Percentiles rank a stretch among this genome's conserved stretches.
These are phyloP conservation scores for Clonostachys sp. DNA, from an alignment of 2,329 filamentous ascomycete genomes.

Conservation along the genomic window DNA sequence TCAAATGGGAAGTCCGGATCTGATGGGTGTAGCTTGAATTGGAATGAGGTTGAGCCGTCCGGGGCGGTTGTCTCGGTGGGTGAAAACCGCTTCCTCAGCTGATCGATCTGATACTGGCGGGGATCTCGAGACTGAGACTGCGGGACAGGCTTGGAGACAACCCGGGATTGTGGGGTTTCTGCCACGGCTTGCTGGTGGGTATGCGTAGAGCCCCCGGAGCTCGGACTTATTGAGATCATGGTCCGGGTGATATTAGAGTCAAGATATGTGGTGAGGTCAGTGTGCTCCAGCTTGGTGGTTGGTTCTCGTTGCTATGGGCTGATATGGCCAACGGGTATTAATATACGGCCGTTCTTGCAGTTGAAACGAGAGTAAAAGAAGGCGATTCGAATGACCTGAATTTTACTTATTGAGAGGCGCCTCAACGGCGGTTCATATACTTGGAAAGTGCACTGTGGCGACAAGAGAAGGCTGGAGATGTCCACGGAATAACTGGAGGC, in stretches of 20 bases:
- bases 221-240: slow-evolving; percentile 31
- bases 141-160: slow-evolving; percentile 63
- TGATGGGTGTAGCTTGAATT: slow-evolving; percentile 65
- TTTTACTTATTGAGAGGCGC: too few relatives aligned
- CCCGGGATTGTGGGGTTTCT: slow-evolving; percentile 36
- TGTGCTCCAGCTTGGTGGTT: slow-evolving; percentile 1
- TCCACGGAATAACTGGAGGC: too few relatives aligned
- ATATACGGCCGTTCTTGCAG: too few relatives aligned
- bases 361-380: too few relatives aligned
- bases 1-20: slow-evolving; percentile 85
- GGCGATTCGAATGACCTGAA: too few relatives aligned
- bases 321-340: too few relatives aligned
- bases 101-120: slow-evolving; percentile 68
- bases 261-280: not conserved
- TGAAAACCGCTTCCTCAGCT: slow-evolving; percentile 64
- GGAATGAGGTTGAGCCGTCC: slow-evolving; percentile 49
- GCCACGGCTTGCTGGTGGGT: slow-evolving; percentile 40
- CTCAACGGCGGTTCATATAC: too few relatives aligned
- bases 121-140: slow-evolving; percentile 62
- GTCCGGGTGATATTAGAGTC: too few relatives aligned
- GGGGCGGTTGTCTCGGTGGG: slow-evolving; percentile 35
- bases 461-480: too few relatives aligned
- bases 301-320: too few relatives aligned
- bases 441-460: too few relatives aligned
- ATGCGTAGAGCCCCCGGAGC: slow-evolving; percentile 17